A percentile compares a stretch with the other conserved stretches of the same genome.
Conservation (phyloP, 164 flowering plant species). For the Tinospora cordifolia region DNA sequence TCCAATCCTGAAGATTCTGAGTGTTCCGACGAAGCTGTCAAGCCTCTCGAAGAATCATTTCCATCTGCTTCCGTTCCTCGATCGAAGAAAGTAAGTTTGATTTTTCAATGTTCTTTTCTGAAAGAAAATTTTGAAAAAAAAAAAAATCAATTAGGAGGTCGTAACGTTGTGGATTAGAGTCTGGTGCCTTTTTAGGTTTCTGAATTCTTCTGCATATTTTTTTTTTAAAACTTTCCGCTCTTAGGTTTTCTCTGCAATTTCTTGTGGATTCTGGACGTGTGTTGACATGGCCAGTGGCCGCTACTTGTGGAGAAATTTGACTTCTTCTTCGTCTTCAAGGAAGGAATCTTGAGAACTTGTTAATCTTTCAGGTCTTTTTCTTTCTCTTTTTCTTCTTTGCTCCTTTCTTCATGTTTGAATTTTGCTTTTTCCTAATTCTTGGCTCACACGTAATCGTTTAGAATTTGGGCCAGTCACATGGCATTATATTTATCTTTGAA, state of each 20-base stretch:
- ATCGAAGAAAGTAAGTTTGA: conserved; percentile 27
- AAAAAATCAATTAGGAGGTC: too few species aligned
- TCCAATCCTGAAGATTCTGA: conserved; percentile 8
- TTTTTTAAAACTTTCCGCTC: conserved; percentile 10
- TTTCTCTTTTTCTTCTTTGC: too few species aligned
- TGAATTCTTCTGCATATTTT: too few species aligned
- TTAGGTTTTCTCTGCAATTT: conserved; percentile 32
- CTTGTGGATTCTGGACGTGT: conserved; percentile 52
- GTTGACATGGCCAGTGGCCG: conserved; percentile 85
- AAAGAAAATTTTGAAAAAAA: background rate
- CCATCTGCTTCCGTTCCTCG: background rate
- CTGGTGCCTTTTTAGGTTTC: background rate
- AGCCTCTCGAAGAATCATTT: background rate
- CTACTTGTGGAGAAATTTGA: conserved; percentile 64
- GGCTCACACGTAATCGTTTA: too few species aligned
- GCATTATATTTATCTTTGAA: too few species aligned
- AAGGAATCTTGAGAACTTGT: too few species aligned
- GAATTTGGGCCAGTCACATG: too few species aligned
- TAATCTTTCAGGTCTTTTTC: too few species aligned
- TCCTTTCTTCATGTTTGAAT: too few species aligned
- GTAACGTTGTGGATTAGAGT: background rate
- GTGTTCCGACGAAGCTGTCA: conserved; percentile 3
- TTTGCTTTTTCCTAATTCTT: too few species aligned
- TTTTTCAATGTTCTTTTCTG: too few species aligned
- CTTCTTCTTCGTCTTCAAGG: too few species aligned